These are phyloP conservation scores for Russula virescens DNA, from an alignment of 768 basidiomycete species.

Conservation along the genomic window DNA sequence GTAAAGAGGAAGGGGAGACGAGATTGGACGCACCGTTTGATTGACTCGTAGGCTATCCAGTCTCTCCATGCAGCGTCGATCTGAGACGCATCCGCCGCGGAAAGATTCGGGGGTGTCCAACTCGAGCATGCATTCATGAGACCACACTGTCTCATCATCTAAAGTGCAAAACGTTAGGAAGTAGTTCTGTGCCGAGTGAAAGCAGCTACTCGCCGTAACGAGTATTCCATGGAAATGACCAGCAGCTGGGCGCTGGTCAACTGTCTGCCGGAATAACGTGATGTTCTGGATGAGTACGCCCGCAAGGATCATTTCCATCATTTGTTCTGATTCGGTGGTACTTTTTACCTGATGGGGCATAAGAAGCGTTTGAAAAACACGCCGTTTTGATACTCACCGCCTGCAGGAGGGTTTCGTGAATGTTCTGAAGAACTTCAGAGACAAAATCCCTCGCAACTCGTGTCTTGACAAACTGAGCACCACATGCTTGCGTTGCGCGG, in stretches of 20 bases:
- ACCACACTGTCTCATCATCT: constrained; percentile 33
- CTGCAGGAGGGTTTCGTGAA: constrained; percentile 41
- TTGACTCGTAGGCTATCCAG: constrained; percentile 47
- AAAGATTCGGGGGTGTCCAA: constrained; percentile 36
- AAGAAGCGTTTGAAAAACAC: not conserved
- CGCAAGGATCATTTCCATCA: constrained; percentile 36
- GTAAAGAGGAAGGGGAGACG: not conserved
- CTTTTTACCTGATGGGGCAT: constrained; percentile 17
- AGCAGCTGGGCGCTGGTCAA: constrained; percentile 39
- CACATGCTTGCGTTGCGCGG: constrained; percentile 49
- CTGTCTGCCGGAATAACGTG: constrained; percentile 42
- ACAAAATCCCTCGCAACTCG: constrained; percentile 41
- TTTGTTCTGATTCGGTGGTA: constrained; percentile 16
- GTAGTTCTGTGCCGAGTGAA: not conserved
- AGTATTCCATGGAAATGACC: constrained; percentile 49
- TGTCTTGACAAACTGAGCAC: constrained; percentile 46
- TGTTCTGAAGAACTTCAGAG: constrained; percentile 37
- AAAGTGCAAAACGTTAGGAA: constrained; percentile 1
- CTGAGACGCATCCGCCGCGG: constrained; percentile 27
- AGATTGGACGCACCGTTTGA: constrained; percentile 40
- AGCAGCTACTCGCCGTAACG: constrained; percentile 38
- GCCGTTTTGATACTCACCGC: constrained; percentile 40
- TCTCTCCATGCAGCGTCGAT: constrained; percentile 43
- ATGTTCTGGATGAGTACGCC: constrained; percentile 46
- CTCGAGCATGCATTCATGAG: constrained; percentile 38